Base-by-base conservation (phyloP, 164 flowering plant genomes). In the Annona squamosa region DNA sequence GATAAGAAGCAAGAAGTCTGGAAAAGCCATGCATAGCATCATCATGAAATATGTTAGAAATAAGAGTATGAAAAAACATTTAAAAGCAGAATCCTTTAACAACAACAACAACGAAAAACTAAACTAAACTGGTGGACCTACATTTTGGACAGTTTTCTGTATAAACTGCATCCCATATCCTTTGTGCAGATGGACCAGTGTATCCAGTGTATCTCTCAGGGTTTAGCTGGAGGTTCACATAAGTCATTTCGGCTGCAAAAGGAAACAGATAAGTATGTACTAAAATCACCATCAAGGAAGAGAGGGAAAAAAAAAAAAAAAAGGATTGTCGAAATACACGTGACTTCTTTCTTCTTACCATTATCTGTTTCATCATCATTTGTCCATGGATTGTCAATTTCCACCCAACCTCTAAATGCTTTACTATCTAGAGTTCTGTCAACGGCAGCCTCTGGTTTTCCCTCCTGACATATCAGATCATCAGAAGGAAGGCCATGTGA, bases 131-230 rank as follows among this genome's bases (percentile, higher is more conserved):
- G 9, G 37, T 6, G 43, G 47, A 82, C 90, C 87, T 63, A 91
- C 98, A 86, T 84, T 86, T 91, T 66, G 93, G 98, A 75, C 98
- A 92, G 77, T 94, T 94, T 80, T 94, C 97, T 44, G 89, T 75
- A 79, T 94, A 94, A 72, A 91, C 45, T 70, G 98, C 94, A 76
- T 92, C 98, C 98, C 98, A 94, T 79, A 94, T 92, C 79, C 98
- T 87, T 80, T 95, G 82, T 42, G 98, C 97, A 26, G 98, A 94
- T 77, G 95, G 92, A 65, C 98, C 98, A 69, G 82, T 77, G 67
- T 91, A 94, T 71, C 97, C 98, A 44, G 97, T 92, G 78, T 89
- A 92, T n/a, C 97, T 91, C 73, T 94, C 98, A 65, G 97, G 94
- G 73, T 92, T 94, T 74, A 92, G 80, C 74, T 79, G 92, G 75